Evolutionary conservation across 805 yeast genomes (phyloP).

Genomic region (Yarrowia phangngaensis): DNA sequence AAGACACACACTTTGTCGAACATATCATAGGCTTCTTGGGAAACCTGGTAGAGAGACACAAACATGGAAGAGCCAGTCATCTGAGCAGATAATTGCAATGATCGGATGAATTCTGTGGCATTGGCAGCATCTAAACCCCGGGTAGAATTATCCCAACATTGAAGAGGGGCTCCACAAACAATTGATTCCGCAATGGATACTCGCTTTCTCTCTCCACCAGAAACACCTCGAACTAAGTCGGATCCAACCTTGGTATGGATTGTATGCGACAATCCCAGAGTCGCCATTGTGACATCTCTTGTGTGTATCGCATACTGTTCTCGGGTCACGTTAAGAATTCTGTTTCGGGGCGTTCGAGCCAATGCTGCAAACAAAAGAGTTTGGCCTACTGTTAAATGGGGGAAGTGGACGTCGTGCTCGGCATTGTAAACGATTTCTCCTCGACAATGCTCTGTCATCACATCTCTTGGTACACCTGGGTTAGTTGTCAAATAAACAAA

Average conservation of each 20-base stretch:
- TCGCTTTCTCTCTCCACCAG: slow-evolving; percentile 72
- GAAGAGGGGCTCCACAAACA: slow-evolving; percentile 47
- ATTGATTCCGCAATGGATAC: slow-evolving; percentile 62
- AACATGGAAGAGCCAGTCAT: slow-evolving; percentile 54
- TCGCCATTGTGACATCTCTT: slow-evolving; percentile 52
- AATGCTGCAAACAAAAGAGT: slow-evolving; percentile 62
- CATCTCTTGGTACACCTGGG: slow-evolving; percentile 44
- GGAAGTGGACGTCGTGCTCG: slow-evolving; percentile 64
- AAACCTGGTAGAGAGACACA: slow-evolving; percentile 66
- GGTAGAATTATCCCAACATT: slow-evolving; percentile 67
- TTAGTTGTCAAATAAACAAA: not conserved
- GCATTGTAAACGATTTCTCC: slow-evolving; percentile 72
- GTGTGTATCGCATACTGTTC: slow-evolving; percentile 52
- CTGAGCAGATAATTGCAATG: slow-evolving; percentile 57
- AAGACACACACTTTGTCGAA: slow-evolving; percentile 60
- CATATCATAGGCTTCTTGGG: slow-evolving; percentile 57
- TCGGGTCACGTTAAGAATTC: slow-evolving; percentile 59
- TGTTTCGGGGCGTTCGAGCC: slow-evolving; percentile 58
- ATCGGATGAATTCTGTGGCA: slow-evolving; percentile 60
- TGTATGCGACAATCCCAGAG: slow-evolving; percentile 51
- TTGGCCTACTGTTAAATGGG: slow-evolving; percentile 62
- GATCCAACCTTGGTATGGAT: slow-evolving; percentile 62
- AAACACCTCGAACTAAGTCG: slow-evolving; percentile 64
- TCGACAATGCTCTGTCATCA: slow-evolving; percentile 51
- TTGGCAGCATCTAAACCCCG: slow-evolving; percentile 70